Evolutionary conservation across 805 yeast genomes (phyloP), one percentile per base, ranked within the genome.

Genomic region (Wickerhamomyces strasburgensis): DNA sequence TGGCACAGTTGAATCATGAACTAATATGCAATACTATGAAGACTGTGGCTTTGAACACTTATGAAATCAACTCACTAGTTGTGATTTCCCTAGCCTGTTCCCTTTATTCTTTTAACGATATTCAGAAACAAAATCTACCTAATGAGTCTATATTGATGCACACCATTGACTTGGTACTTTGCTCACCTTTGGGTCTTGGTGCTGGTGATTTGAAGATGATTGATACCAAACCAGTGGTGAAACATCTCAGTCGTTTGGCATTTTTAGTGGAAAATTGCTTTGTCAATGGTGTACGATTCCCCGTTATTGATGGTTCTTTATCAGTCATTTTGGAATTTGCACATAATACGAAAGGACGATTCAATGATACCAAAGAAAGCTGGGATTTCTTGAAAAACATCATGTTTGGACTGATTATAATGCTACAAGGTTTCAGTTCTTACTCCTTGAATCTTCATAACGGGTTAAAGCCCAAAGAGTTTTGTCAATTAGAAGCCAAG

Each of bases 161-260:
- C 10, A 31, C 44, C 7, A 33, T 44, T n/a, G 46, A 45, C 28
- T 17, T 54, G 16, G 23, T 54, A 5, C 52, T 51, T 40, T 31
- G 29, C 14, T 48, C 56, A 4, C 51, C 52, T 1, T 35, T 39
- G 10, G 54, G 60, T 6, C 19, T 53, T 5, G 11, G 33, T 1
- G 3, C 24, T 21, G 45, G 39, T 3, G 34, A 30, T 19, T n/a
- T 24, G 15, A 33, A 5, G 35, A 43, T n/a, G 19, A 30, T 30
- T 32, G 35, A 13, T 9, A 14, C 8, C 6, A 32, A 13, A 15
- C 81, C 82, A 0, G 67, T 67, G 2, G 41, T 71, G 19, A 71
- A 67, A 38, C 75, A 75, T 44, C 47, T 77, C 30, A 75, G 67
- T 49, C 60, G 68, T 31, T 43, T 78, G 15, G 67, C 82, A 0